Conservation (phyloP, 176 grass and related monocot genomes). For the Ampelocalamus luodianensis region DNA sequence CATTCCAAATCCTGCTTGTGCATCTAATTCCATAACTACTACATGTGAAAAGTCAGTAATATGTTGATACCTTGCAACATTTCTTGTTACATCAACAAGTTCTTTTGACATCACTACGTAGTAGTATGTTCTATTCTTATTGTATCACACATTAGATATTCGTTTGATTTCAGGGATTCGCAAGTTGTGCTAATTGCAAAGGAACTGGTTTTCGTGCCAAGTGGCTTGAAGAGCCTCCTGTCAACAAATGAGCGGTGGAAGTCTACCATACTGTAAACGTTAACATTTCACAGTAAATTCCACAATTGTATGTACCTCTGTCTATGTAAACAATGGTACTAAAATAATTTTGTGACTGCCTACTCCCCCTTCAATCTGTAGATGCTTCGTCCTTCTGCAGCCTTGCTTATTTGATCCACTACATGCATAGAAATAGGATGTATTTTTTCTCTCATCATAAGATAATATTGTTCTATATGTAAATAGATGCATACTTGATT, state of each 20-base stretch:
- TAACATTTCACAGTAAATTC: constrained; percentile 26
- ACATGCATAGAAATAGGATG: background rate
- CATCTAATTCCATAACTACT: constrained; percentile 23
- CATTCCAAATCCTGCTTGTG: constrained; percentile 9
- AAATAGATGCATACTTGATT: background rate
- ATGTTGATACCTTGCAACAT: background rate
- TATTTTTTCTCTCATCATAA: background rate
- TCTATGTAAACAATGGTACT: constrained; percentile 16
- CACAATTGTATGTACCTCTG: constrained; percentile 38
- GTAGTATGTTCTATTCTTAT: constrained; percentile 19
- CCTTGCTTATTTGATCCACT: background rate
- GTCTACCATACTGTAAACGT: constrained; percentile 30
- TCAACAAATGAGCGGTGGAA: constrained; percentile 50
- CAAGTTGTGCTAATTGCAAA: constrained; percentile 76
- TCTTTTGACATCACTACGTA: constrained; percentile 23
- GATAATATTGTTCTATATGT: background rate
- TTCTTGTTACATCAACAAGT: constrained; percentile 10
- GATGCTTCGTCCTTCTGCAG: background rate
- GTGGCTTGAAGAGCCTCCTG: constrained; percentile 76
- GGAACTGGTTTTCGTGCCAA: constrained; percentile 96
- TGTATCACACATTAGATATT: background rate
- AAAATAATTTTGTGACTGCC: constrained; percentile 31
- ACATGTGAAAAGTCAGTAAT: constrained; percentile 32
- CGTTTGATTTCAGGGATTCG: constrained; percentile 65
- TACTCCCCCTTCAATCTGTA: background rate